Conservation (phyloP, 768 basidiomycete genomes). For the Pleurotus pulmonarius region DNA sequence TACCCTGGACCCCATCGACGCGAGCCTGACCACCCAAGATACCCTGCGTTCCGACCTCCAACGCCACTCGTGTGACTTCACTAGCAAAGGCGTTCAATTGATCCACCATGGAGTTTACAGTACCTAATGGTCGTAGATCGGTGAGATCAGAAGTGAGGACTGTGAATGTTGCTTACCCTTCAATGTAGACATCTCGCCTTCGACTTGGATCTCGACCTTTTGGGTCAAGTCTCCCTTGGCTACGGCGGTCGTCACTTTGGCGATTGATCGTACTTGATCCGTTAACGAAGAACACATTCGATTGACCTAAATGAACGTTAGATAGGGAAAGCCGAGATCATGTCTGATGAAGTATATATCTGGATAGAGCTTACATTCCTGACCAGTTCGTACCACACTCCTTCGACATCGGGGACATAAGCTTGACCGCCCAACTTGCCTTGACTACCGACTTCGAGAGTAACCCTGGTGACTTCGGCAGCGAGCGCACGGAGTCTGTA, state of each 20-base stretch:
- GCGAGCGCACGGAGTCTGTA: slow-evolving; percentile 53
- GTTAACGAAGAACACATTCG: slow-evolving; percentile 79
- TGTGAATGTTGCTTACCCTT: slow-evolving; percentile 36
- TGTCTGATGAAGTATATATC: not conserved
- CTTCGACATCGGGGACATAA: slow-evolving; percentile 82
- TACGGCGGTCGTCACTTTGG: slow-evolving; percentile 82
- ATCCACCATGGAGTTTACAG: slow-evolving; percentile 92
- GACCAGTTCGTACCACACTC: slow-evolving; percentile 80
- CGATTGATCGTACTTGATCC: slow-evolving; percentile 78
- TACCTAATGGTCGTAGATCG: slow-evolving; percentile 29
- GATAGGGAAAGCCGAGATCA: not conserved
- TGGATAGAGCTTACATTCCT: slow-evolving; percentile 47
- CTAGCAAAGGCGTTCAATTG: slow-evolving; percentile 81
- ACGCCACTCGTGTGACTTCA: slow-evolving; percentile 76
- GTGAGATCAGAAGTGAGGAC: not conserved
- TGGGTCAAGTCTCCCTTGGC: slow-evolving; percentile 87
- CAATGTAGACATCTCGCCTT: slow-evolving; percentile 80
- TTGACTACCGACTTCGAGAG: slow-evolving; percentile 81
- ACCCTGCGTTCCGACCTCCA: slow-evolving; percentile 88
- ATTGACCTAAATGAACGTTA: slow-evolving; percentile 46
- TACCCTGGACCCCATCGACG: slow-evolving; percentile 87
- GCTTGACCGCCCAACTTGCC: slow-evolving; percentile 91
- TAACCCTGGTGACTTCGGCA: slow-evolving; percentile 79
- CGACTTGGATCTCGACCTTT: slow-evolving; percentile 87
- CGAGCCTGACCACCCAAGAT: slow-evolving; percentile 87